Conservation (phyloP, 306 rosid species). For the Mimosa pudica region DNA sequence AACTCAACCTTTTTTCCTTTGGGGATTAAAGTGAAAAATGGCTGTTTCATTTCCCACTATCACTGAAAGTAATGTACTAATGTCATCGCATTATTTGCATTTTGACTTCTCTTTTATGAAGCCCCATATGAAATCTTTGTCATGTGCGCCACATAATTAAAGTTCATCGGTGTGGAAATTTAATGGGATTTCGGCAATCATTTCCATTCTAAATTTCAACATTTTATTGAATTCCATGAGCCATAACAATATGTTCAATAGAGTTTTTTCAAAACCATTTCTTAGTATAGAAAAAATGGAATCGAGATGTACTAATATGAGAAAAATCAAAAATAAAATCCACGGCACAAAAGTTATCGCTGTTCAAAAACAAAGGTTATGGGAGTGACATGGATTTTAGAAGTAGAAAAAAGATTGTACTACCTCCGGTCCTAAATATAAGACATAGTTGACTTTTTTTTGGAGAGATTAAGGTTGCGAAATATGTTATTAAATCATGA, state of each 20-base stretch:
- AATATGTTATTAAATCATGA: too few species aligned
- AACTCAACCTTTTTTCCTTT: constrained; percentile 24
- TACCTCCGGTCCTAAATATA: too few species aligned
- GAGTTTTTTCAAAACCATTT: not conserved
- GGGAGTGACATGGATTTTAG: too few species aligned
- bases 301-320: not conserved
- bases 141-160: constrained; percentile 7
- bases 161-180: not conserved
- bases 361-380: too few species aligned
- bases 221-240: not conserved
- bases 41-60: constrained; percentile 3
- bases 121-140: constrained; percentile 6
- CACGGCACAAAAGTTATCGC: too few species aligned
- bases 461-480: too few species aligned
- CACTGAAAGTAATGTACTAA: constrained; percentile 22
- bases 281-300: not conserved
- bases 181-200: not conserved
- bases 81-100: constrained; percentile 16
- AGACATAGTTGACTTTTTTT: too few species aligned
- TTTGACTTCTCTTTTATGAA: constrained; percentile 14
- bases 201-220: not conserved
- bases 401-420: too few species aligned
- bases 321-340: not conserved
- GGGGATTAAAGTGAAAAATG: constrained; percentile 10
- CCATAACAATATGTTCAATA: not conserved